Evolutionary conservation across 129 eudicot genomes (phyloP).

Genomic region (Dittrichia graveolens): DNA sequence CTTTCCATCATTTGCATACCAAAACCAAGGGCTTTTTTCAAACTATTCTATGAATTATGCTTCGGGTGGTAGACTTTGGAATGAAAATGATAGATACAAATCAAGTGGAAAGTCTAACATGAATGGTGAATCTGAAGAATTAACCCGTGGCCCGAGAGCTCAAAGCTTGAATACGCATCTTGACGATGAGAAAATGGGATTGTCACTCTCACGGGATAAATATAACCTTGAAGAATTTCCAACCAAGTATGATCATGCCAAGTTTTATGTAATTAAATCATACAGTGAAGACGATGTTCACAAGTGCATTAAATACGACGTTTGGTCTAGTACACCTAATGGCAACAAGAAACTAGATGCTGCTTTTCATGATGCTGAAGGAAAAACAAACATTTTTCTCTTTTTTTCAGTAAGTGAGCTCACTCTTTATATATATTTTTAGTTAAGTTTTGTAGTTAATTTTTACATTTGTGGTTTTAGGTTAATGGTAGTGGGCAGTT

Average conservation of each 20-base stretch:
- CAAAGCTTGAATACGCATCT: constrained; percentile 31
- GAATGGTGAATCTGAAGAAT: constrained; percentile 59
- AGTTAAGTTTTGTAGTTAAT: background rate
- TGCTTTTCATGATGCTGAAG: constrained; percentile 62
- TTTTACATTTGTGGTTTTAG: constrained; percentile 30
- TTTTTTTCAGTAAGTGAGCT: constrained; percentile 71
- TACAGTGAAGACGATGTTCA: constrained; percentile 92
- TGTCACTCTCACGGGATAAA: constrained; percentile 35
- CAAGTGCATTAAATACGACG: constrained; percentile 79
- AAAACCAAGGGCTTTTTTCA: constrained; percentile 49
- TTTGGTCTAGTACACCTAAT: constrained; percentile 96
- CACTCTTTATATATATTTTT: background rate
- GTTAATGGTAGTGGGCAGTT: constrained; percentile 95
- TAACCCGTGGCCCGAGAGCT: constrained; percentile 84
- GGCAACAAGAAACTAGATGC: constrained; percentile 84
- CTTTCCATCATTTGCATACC: constrained; percentile 45
- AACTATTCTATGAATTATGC: constrained; percentile 48
- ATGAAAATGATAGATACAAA: constrained; percentile 49
- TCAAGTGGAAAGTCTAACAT: constrained; percentile 48
- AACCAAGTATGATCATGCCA: constrained; percentile 61
- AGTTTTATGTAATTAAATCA: constrained; percentile 81
- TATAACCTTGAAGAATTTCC: constrained; percentile 63
- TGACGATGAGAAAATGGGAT: constrained; percentile 44
- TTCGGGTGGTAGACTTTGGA: constrained; percentile 57
- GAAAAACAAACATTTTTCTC: constrained; percentile 59